Evolutionary conservation across 306 rosid genomes (phyloP), one percentile per base, ranked within the genome.

Genomic region (Quercus agrifolia): DNA sequence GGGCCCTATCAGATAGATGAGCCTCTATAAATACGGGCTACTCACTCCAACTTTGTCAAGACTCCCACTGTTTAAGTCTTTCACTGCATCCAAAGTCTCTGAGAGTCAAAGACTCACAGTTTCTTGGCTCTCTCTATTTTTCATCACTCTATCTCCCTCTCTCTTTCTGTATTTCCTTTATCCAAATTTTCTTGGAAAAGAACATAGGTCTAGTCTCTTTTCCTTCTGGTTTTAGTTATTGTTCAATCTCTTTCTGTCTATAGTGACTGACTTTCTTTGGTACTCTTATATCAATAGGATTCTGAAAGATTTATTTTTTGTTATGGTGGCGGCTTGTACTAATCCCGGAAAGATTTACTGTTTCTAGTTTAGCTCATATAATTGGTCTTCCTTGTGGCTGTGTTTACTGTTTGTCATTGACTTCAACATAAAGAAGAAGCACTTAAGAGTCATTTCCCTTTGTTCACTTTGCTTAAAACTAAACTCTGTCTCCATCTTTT

Each of bases 171-270:
- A 4, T 10, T 28, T 27, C 7, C 23, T 2, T 12, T 64, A 13
- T 31, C 49, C 4, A 69, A 51, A 69, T 75, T 56, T 75, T 76
- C 75, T 80, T 18, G 75, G 80, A 69, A 80, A 69, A 80, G 84
- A 57, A 80, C 69, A 62, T 38, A 55, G 46, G 46, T 41, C 46
- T 41, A 41, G 46, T 41, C 54, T 13, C 17, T 12, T 49, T 10
- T 49, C 54, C 54, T 13, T 49, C 15, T 2, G 44, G 21, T 62
- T 44, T 23, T 7, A 46, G 70, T 80, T 74, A 1, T 44, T 7
- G 23, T 0, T 58, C 55, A 7, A 6, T 19, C 30, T 18, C 51
- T n/a, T 11, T 25, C 33, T 38, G 69, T 15, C 63, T 20, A 35
- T 6, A 35, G 41, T 35, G 41, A 35, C 28, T 63, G 62, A 1